A percentile compares a stretch with the other conserved stretches of the same genome.
Evolutionary conservation across 495 filamentous ascomycete species (phyloP).

Genomic region (Aspergillus carlsbadensis): DNA sequence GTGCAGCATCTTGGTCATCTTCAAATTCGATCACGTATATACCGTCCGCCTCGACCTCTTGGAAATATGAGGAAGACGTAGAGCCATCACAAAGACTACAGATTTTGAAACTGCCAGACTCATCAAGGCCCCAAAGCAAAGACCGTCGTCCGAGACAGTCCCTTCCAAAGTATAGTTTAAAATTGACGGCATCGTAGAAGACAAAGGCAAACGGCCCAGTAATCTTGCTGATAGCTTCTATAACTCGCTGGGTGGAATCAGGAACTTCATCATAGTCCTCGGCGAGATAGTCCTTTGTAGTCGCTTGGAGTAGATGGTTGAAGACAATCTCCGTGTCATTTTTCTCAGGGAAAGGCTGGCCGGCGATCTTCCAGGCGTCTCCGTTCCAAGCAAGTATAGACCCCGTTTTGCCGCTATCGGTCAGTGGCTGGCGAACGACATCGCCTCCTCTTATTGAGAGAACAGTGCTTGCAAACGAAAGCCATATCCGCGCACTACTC

Average conservation of each 20-base stretch:
- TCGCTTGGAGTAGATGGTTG: constrained; percentile 54
- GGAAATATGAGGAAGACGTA: constrained; percentile 52
- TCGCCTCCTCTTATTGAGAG: constrained; percentile 77
- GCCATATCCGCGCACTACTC: constrained; percentile 20
- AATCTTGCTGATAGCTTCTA: constrained; percentile 59
- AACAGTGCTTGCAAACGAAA: constrained; percentile 79
- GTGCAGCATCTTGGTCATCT: constrained; percentile 3
- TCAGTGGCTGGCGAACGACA: constrained; percentile 71
- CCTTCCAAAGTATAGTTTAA: constrained; percentile 71
- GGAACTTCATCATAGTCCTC: constrained; percentile 9
- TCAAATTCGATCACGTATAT: constrained; percentile 65
- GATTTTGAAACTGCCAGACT: constrained; percentile 55
- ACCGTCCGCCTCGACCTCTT: constrained; percentile 81
- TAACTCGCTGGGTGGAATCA: constrained; percentile 34
- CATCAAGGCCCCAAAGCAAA: constrained; percentile 56
- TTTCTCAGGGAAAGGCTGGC: constrained; percentile 58
- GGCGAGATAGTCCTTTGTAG: constrained; percentile 17
- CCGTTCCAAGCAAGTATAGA: constrained; percentile 96
- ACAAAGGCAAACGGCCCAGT: constrained; percentile 91
- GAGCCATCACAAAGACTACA: constrained; percentile 70
- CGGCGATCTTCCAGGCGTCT: constrained; percentile 84
- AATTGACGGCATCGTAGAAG: constrained; percentile 66
- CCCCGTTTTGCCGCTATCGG: constrained; percentile 48
- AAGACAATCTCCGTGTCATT: constrained; percentile 81
- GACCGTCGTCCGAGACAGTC: constrained; percentile 88